Conservation (phyloP, 148 eudicot species). For the Vaccinium darrowii region DNA sequence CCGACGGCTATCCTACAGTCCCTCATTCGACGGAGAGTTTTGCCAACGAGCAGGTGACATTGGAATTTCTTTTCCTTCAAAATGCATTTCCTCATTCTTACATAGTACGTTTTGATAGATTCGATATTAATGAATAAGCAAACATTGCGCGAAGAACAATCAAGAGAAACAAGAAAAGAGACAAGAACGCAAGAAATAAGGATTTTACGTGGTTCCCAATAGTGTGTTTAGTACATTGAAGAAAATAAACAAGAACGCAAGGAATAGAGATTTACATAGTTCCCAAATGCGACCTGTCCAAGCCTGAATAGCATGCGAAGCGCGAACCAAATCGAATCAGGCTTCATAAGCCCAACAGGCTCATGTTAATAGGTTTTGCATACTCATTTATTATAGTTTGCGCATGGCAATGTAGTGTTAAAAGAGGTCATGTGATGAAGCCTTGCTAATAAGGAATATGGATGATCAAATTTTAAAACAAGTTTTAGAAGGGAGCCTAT, state of each 20-base stretch:
- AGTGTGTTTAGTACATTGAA: no score
- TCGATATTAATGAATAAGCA: not conserved
- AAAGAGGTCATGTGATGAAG: not conserved
- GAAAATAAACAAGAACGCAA: no score
- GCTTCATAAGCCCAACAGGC: not conserved
- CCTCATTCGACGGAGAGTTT: slow-evolving; percentile 3
- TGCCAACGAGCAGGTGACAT: slow-evolving; percentile 2
- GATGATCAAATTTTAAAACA: not conserved
- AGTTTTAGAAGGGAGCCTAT: not conserved
- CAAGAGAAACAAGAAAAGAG: no score
- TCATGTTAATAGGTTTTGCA: not conserved
- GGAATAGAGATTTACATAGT: no score
- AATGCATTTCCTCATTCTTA: not conserved
- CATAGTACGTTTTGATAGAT: not conserved
- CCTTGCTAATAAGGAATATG: not conserved
- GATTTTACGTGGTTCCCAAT: not conserved
- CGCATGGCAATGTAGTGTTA: not conserved
- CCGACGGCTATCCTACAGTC: slow-evolving; percentile 7
- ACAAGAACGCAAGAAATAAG: no score
- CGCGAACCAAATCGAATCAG: no score
- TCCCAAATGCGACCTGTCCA: no score
- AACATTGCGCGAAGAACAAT: no score
- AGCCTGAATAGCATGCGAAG: no score
- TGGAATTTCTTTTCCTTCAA: not conserved
- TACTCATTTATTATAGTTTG: not conserved